Conservation (phyloP, 768 basidiomycete species). For the Tylopilus vinaceipallidus region DNA sequence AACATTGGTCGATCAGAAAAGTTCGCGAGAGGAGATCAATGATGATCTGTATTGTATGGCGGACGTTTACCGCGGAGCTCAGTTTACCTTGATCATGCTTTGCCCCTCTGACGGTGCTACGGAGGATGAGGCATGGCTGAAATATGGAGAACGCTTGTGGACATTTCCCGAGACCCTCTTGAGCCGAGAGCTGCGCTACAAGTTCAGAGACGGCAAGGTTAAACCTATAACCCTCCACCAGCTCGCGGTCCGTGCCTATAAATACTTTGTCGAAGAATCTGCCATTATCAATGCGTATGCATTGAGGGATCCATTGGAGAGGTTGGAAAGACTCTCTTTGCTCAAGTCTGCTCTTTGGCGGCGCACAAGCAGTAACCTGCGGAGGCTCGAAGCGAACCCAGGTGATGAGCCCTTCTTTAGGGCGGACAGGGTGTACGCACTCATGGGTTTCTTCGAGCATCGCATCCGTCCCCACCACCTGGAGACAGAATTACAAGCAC, state of each 20-base stretch:
- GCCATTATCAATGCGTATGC: conserved; percentile 22
- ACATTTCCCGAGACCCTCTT: conserved; percentile 24
- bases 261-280: conserved; percentile 13
- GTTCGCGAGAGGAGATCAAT: conserved; percentile 1
- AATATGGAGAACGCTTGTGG: conserved; percentile 25
- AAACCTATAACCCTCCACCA: conserved; percentile 20
- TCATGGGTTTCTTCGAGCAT: conserved; percentile 29
- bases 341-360: conserved; percentile 27
- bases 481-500: conserved; percentile 22
- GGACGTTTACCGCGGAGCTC: conserved; percentile 19
- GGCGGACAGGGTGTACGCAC: conserved; percentile 25
- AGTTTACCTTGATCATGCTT: conserved; percentile 26
- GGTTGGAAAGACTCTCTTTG: conserved; percentile 20
- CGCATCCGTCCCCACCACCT: conserved; percentile 17
- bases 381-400: neutral
- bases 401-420: neutral
- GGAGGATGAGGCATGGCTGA: conserved; percentile 11
- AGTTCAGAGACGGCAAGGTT: conserved; percentile 11
- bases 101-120: neutral
- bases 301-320: conserved; percentile 20
- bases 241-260: conserved; percentile 24
- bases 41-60: conserved; percentile 26
- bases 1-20: neutral
- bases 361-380: conserved; percentile 5
- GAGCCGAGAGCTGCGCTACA: conserved; percentile 20